A percentile compares a stretch with the other conserved stretches of the same genome.
Evolutionary conservation across 345 rosid genomes (phyloP).

Genomic region (Hibiscus trionum): DNA sequence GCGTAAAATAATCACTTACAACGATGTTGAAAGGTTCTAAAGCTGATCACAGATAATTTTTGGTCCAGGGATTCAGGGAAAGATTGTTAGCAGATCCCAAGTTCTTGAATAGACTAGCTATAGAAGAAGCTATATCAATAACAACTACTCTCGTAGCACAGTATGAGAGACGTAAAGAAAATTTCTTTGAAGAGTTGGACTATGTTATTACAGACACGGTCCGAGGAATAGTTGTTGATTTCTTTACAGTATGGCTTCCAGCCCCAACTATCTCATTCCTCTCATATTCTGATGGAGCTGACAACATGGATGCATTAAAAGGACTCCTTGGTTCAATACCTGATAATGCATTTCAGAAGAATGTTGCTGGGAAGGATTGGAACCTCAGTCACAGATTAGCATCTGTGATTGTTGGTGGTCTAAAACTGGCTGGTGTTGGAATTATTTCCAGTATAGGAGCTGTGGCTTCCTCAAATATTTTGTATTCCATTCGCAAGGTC

Average conservation of each 20-base stretch:
- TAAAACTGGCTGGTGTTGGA: conserved; percentile 81
- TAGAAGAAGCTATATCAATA: conserved; percentile 84
- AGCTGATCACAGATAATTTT: conserved; percentile 18
- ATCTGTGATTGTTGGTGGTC: conserved; percentile 74
- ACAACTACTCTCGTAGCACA: conserved; percentile 89
- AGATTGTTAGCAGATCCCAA: conserved; percentile 89
- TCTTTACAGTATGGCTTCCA: conserved; percentile 92
- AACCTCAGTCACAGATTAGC: conserved; percentile 65
- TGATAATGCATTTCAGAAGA: conserved; percentile 92
- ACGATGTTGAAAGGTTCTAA: conserved; percentile 1
- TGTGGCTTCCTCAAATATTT: conserved; percentile 67
- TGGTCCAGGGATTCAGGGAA: conserved; percentile 87
- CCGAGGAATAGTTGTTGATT: conserved; percentile 75
- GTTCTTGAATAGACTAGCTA: conserved; percentile 81
- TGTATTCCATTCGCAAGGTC: conserved; percentile 44
- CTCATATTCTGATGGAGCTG: conserved; percentile 56
- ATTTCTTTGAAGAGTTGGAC: conserved; percentile 84
- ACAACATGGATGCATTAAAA: conserved; percentile 47
- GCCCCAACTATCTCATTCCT: conserved; percentile 87
- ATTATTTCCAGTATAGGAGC: conserved; percentile 79
- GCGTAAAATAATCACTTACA: not conserved
- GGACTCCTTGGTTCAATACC: conserved; percentile 86
- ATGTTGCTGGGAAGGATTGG: conserved; percentile 77
- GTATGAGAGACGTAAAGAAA: conserved; percentile 80
- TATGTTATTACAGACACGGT: conserved; percentile 84